These are phyloP conservation scores for Ascochyta clinopodiicola DNA, from an alignment of 2,329 filamentous ascomycete genomes.

Conservation along the genomic window DNA sequence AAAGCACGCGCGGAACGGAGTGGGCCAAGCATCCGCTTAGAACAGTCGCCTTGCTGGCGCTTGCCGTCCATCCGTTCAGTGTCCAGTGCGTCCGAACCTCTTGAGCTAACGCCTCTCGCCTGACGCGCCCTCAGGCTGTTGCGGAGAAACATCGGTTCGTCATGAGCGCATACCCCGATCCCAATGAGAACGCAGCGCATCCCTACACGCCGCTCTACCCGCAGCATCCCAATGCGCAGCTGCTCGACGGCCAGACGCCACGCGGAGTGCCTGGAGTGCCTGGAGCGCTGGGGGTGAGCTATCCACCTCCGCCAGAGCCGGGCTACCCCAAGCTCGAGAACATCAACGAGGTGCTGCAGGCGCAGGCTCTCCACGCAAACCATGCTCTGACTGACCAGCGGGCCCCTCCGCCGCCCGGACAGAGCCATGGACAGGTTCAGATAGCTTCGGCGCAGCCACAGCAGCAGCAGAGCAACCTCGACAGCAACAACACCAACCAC, in stretches of 20 bases:
- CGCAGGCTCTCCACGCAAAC: constrained; percentile 45
- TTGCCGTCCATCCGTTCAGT: too few species aligned
- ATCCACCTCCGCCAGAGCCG: constrained; percentile 12
- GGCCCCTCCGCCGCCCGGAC: constrained; percentile 12
- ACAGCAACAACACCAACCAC: constrained; percentile 20
- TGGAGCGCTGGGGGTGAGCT: neutral
- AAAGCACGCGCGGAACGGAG: neutral
- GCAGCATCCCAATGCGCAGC: constrained; percentile 17
- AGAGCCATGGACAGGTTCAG: constrained; percentile 7
- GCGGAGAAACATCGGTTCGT: constrained; percentile 12
- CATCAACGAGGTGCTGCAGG: constrained; percentile 46
- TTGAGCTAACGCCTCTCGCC: constrained; percentile 15
- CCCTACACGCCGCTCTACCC: constrained; percentile 17
- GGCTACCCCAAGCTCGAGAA: constrained; percentile 46
- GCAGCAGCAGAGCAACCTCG: constrained; percentile 18
- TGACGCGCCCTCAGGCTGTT: constrained; percentile 1
- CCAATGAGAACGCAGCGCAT: constrained; percentile 12
- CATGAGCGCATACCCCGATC: constrained; percentile 17
- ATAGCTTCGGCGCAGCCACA: constrained; percentile 7
- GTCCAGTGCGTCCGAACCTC: neutral
- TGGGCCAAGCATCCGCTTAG: neutral
- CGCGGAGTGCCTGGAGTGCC: constrained; percentile 1
- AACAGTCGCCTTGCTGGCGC: neutral
- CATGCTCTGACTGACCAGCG: constrained; percentile 41
- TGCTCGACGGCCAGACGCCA: constrained; percentile 11